Evolutionary conservation across 2,329 filamentous ascomycete genomes (phyloP), one percentile per base, ranked within the genome.

Genomic region (Aureobasidium vineae): DNA sequence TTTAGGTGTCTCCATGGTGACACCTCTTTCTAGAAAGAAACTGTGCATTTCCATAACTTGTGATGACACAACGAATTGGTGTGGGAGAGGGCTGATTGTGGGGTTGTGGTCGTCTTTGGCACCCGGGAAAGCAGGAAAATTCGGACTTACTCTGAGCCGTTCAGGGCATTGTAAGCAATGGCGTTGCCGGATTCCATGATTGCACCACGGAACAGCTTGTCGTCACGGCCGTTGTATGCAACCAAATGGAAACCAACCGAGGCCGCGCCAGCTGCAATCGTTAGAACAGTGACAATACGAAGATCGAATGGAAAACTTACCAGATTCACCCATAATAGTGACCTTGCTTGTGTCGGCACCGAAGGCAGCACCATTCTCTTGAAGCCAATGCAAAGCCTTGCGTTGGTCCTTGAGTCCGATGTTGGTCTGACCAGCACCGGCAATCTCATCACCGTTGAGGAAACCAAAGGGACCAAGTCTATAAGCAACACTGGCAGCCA

Each of bases 401-500:
- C 81, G 77, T 68, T 81, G 75, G 66, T 81, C 77, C 16, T 76
- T 73, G 1, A 82, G 72, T 19, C 80, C 81, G n/a, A 72, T 61
- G 65, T 82, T 82, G 63, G 88, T 77, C 45, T 84, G 70, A 0
- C 85, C 87, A 61, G 82, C 82, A 40, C 81, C 81, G 16, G 81
- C 78, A 36, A 84, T 81, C 65, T 84, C 71, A 11, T 75, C 75
- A n/a, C 82, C 86, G 11, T 85, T 83, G 33, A 91, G 75, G 76
- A 94, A 92, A 0, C 90, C 90, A 72, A 91, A 82, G 5, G 85
- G 83, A 2, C 86, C 86, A 57, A 90, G 81, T 11, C 61, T 54
- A 75, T 90, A 86, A 75, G 84, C 85, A 73, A 88, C 84, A 73
- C 81, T 84, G 60, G 88, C 81, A 40, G 79, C 84, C 49, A 90